phyloP scores from a whole-genome alignment of 2,329 filamentous ascomycete genomes.

The Penicillium sp. region DNA sequence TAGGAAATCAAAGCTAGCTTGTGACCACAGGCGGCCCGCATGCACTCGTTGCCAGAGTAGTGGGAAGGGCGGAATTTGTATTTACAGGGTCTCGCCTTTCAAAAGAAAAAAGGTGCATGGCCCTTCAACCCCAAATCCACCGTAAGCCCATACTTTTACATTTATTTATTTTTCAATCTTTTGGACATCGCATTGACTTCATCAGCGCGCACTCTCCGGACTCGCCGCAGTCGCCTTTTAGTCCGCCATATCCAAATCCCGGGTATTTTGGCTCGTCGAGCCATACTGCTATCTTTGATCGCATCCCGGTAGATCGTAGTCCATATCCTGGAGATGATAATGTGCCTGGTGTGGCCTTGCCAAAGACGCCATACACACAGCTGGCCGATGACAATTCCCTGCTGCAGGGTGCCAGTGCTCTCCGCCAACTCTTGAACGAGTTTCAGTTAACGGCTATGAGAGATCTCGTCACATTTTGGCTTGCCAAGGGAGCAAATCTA shows the following conservation, averaged over 20 bases:
- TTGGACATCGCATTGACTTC: too few relatives aligned
- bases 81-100: not conserved
- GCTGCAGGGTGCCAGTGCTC: not conserved
- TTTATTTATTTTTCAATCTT: too few relatives aligned
- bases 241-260: not conserved
- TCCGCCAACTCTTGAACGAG: not conserved
- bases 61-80: not conserved
- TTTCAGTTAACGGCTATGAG: not conserved
- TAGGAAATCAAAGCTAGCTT: not conserved
- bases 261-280: not conserved
- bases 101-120: not conserved
- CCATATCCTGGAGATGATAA: not conserved
- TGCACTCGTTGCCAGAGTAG: not conserved
- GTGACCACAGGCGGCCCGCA: not conserved
- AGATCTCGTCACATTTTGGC: not conserved
- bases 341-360: too few relatives aligned
- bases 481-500: not conserved
- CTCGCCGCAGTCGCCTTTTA: too few relatives aligned
- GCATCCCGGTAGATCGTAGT: too few relatives aligned
- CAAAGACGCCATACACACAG: not conserved
- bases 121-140: too few relatives aligned
- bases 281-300: not conserved
- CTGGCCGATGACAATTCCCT: too few relatives aligned
- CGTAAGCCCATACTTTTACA: too few relatives aligned
- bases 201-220: not conserved